Base-by-base conservation (phyloP, 2,329 filamentous ascomycete species). In the Penicillium sclerotigenum region DNA sequence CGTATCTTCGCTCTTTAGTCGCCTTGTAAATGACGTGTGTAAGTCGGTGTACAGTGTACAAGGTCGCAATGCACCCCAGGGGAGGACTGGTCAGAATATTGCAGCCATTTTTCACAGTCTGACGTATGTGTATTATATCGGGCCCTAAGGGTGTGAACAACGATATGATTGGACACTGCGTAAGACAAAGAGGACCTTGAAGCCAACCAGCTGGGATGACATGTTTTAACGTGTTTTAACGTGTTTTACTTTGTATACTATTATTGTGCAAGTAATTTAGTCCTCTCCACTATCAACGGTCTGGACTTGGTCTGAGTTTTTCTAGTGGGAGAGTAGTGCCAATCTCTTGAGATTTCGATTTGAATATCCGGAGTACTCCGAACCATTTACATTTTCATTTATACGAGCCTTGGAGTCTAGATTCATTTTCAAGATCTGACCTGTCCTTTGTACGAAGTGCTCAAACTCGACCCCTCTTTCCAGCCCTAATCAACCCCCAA, bases 311-410 rank as follows among this genome's bases (percentile, higher is more conserved):
- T 41, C 29, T 14, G 10, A 6, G 26, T 40, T 55, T 49, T 43
- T 55, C 52, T 52, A 45, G 53, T 55, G 47, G 28, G 33, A 46
- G 8, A 52, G 14, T 45, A 55, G 53, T 46, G 47, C 53, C 53
- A 41, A 55, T 52, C 53, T 29, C n/a, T n/a, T n/a, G n/a, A 33
- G 28, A 16, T 33, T 31, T 31, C 28, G 11, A 33, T 45, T 33
- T 11, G 28, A 46, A 31, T 10, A 46, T 41, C 18, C 10, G 41
- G 49, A 36, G 49, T 16, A n/a, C 34, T 36, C 13, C n/a, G 20
- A 18, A 26, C 22, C 4, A 24, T 8, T n/a, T 34, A 29, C 4
- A 2, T 10, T n/a, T n/a, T n/a, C n/a, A n/a, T n/a, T n/a, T n/a
- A n/a, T n/a, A n/a, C n/a, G n/a, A n/a, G 7, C 7, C 9, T 22